Evolutionary conservation across 345 rosid species (phyloP).

Genomic region (Adansonia digitata): DNA sequence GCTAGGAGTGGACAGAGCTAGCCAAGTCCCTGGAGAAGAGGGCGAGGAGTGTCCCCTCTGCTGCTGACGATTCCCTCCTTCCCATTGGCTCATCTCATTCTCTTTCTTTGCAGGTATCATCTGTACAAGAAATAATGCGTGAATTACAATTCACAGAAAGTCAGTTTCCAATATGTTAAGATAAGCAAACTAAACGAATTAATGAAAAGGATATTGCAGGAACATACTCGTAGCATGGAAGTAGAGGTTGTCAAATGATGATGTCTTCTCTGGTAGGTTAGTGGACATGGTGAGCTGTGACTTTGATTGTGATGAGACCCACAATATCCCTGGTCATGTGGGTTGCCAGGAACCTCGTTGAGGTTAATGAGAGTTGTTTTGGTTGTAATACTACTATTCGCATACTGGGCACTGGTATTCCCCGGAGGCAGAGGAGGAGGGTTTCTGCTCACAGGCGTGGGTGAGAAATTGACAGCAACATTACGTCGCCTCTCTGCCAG

Average conservation of each 20-base stretch:
- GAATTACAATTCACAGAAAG: not conserved
- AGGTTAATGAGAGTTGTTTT: slow-evolving; percentile 35
- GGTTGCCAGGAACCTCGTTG: slow-evolving; percentile 40
- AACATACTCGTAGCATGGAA: slow-evolving; percentile 20
- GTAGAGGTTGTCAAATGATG: slow-evolving; percentile 2
- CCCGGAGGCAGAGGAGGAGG: slow-evolving; percentile 20
- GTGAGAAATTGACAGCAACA: slow-evolving; percentile 18
- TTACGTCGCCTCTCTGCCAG: slow-evolving; percentile 32
- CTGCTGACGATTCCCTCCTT: not conserved
- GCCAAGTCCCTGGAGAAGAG: slow-evolving; percentile 21
- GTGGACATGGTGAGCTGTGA: slow-evolving; percentile 22
- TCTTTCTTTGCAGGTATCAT: slow-evolving; percentile 19
- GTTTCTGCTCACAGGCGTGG: slow-evolving; percentile 14
- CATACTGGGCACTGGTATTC: not conserved
- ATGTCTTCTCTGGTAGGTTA: slow-evolving; percentile 41
- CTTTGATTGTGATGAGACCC: slow-evolving; percentile 14
- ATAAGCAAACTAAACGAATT: not conserved
- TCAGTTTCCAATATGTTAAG: not conserved
- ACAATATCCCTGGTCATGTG: slow-evolving; percentile 12
- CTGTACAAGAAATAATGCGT: slow-evolving; percentile 19
- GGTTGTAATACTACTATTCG: not conserved
- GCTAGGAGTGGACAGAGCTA: slow-evolving; percentile 23
- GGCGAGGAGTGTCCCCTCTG: slow-evolving; percentile 13
- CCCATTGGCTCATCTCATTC: not conserved
- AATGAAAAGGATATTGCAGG: not conserved